phyloP scores from a whole-genome alignment of 2,329 filamentous ascomycete genomes.

The Aspergillus hiratsukae region DNA sequence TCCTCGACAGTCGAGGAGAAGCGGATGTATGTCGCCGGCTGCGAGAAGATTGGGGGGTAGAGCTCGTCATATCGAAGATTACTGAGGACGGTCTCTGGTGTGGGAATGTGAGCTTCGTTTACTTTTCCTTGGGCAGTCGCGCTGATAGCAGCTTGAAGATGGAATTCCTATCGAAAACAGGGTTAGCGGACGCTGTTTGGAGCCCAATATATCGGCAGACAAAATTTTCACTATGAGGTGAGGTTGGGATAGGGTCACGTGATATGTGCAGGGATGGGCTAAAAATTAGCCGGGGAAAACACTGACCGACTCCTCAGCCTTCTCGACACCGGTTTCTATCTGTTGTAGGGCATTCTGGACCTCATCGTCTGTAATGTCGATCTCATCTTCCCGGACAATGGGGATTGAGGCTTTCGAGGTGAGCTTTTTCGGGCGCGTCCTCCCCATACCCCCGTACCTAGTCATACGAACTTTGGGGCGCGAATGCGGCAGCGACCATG shows the following conservation, averaged over 20 bases:
- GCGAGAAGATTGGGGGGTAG: constrained; percentile 73
- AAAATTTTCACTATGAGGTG: constrained; percentile 32
- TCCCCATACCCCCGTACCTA: constrained; percentile 43
- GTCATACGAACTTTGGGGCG: constrained; percentile 41
- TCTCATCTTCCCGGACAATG: constrained; percentile 83
- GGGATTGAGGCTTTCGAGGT: constrained; percentile 83
- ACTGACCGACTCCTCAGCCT: constrained; percentile 95
- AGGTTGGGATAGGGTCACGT: constrained; percentile 34
- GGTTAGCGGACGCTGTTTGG: constrained; percentile 16
- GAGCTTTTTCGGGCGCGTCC: constrained; percentile 64
- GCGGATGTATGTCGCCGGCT: constrained; percentile 90
- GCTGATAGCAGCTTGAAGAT: constrained; percentile 81
- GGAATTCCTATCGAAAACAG: constrained; percentile 67
- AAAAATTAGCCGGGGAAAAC: constrained; percentile 30
- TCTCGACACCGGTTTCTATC: constrained; percentile 94
- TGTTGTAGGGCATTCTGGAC: constrained; percentile 75
- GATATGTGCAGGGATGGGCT: constrained; percentile 32
- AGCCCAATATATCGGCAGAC: constrained; percentile 10
- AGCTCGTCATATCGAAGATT: constrained; percentile 80
- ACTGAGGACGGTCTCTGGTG: constrained; percentile 59
- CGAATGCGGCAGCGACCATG: constrained; percentile 36
- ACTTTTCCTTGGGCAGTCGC: constrained; percentile 58
- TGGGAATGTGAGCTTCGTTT: constrained; percentile 63
- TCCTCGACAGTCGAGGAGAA: constrained; percentile 98
- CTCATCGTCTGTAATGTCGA: constrained; percentile 84